Evolutionary conservation across 768 basidiomycete species (phyloP), one percentile per base, ranked within the genome.

Genomic region (Rhizopogon sp.): DNA sequence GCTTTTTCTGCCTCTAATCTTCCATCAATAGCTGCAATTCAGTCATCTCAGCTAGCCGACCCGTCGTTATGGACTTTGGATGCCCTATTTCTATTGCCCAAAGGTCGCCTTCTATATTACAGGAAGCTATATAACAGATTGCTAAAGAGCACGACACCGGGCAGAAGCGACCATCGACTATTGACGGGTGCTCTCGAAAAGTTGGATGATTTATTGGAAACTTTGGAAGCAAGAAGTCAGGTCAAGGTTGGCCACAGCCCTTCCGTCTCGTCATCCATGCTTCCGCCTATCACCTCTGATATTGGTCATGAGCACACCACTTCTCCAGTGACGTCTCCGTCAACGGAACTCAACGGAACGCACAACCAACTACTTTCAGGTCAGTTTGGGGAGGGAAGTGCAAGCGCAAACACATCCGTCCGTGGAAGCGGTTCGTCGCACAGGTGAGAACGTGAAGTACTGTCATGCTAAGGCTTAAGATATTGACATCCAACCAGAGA

Each of bases 61-160:
- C 64, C 73, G 13, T 70, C 77, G 6, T 47, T 72, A 42, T 97
- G 95, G 92, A 89, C 92, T 0, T 74, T 98, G 13, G 96, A 98
- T 65, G 73, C 82, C 7, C 76, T 98, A 20, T 99, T 99, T 74
- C 72, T 88, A 11, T 79, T 98, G 8, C 97, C 97, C 0, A 88
- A 85, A 64, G 76, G 76, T 13, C 83, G 97, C 42, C 73, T 99
- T 54, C 85, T 84, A 62, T 98, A 99, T 70, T 98, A 98, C 75
- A 85, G 84, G 65, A 95, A 89, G 67, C 77, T 98, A 1, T 98
- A 98, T 66, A 79, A 81, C 50, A 83, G 88, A 47, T 74, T 98
- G 43, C 74, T 98, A 46, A 92, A 89, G 71, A 90, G 88, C 64
- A 94, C 93, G 1, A 81, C 83, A 28, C 86, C 90, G 4, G 93